A percentile compares a stretch with the other conserved stretches of the same genome.
phyloP scores from a whole-genome alignment of 148 eudicot species.

The Vaccinium darrowii region DNA sequence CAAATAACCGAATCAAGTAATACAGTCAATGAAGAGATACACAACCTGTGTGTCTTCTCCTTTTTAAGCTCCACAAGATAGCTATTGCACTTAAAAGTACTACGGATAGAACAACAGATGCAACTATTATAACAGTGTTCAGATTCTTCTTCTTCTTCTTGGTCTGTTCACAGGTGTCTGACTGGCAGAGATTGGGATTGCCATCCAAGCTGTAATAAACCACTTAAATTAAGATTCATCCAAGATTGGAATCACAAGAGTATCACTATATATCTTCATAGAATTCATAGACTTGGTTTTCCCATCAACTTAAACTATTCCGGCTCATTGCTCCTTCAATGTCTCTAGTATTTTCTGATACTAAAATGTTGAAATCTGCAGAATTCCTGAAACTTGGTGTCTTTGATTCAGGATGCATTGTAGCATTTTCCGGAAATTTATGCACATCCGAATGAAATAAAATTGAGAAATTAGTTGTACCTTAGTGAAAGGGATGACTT shows the following conservation, averaged over 20 bases:
- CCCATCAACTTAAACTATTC: too few relatives aligned
- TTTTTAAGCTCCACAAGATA: conserved; percentile 19
- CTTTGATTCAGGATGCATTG: too few relatives aligned
- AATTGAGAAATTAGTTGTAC: not conserved
- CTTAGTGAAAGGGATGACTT: not conserved
- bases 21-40: not conserved
- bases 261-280: too few relatives aligned
- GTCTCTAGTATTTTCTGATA: too few relatives aligned
- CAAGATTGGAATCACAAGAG: too few relatives aligned
- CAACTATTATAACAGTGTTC: conserved; percentile 16
- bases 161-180: not conserved
- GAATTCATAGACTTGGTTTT: too few relatives aligned
- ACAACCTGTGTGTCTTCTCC: conserved; percentile 13
- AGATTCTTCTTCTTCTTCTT: conserved; percentile 18
- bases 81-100: conserved; percentile 18
- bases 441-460: not conserved
- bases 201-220: not conserved
- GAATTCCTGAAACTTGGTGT: too few relatives aligned
- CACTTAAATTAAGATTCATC: not conserved
- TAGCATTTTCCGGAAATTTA: too few relatives aligned
- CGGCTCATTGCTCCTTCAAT: too few relatives aligned
- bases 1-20: not conserved
- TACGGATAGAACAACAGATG: conserved; percentile 16
- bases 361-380: too few relatives aligned
- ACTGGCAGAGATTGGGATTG: not conserved